A percentile compares a stretch with the other conserved stretches of the same genome.
Evolutionary conservation across 305 asterid genomes (phyloP).

Genomic region (Fraxinus sp.): DNA sequence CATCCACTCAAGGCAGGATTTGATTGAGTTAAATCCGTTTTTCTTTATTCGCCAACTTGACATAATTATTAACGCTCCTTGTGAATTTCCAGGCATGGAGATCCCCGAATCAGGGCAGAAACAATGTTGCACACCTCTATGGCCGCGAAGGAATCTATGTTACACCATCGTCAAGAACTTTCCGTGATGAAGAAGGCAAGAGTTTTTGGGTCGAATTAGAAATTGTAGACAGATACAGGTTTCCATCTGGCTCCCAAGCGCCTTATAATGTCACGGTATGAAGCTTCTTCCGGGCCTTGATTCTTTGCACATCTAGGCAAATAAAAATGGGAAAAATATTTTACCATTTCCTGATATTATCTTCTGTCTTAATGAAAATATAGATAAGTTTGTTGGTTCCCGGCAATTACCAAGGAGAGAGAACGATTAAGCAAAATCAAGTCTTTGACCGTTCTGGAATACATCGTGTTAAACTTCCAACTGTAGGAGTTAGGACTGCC

Average conservation of each 20-base stretch:
- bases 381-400: conserved; percentile 95
- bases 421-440: conserved; percentile 72
- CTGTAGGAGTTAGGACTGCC: conserved; percentile 77
- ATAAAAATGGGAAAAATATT: no score
- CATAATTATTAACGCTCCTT: conserved; percentile 20
- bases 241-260: conserved; percentile 87
- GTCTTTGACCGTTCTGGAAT: conserved; percentile 58
- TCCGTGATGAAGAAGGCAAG: conserved; percentile 98
- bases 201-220: conserved; percentile 87
- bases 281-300: neutral
- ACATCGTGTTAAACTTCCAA: conserved; percentile 74
- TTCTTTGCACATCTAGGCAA: neutral
- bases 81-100: conserved; percentile 76
- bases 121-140: conserved; percentile 62
- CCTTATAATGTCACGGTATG: conserved; percentile 93
- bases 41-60: conserved; percentile 12
- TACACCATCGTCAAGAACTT: conserved; percentile 82
- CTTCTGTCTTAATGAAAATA: neutral
- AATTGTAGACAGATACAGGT: conserved; percentile 73
- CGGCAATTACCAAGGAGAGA: conserved; percentile 94
- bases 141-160: conserved; percentile 83
- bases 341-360: conserved; percentile 8
- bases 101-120: conserved; percentile 82
- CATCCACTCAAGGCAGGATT: conserved; percentile 87
- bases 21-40: conserved; percentile 4